Percentiles rank a stretch among this genome's conserved stretches.
Conservation (phyloP, 2,329 filamentous ascomycete species). For the Aspergillus jensenii region DNA sequence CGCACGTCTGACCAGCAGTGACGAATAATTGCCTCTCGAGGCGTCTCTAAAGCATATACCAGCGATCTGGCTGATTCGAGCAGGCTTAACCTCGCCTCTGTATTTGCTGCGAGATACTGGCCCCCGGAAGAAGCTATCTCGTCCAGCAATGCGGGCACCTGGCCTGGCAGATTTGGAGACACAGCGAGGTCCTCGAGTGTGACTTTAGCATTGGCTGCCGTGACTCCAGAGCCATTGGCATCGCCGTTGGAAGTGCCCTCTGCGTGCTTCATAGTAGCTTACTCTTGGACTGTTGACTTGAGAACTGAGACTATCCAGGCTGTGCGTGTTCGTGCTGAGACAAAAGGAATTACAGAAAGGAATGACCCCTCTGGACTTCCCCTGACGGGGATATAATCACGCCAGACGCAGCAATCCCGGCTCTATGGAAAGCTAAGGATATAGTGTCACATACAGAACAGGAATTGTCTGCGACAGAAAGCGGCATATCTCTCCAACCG, state of each 20-base stretch:
- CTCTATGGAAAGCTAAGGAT: no score
- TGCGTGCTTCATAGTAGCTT: neutral
- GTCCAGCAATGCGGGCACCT: conserved; percentile 8
- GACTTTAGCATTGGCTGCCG: neutral
- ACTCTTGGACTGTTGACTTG: no score
- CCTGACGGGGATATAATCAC: no score
- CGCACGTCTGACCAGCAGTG: conserved; percentile 47
- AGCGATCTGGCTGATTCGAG: conserved; percentile 18
- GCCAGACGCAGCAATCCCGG: no score
- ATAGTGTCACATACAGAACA: no score
- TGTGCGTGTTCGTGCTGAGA: no score
- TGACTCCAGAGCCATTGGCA: neutral
- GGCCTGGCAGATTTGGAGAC: neutral
- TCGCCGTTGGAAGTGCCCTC: neutral
- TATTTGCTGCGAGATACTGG: neutral
- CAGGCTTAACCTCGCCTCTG: conserved; percentile 10
- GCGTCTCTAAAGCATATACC: conserved; percentile 41
- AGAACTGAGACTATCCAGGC: no score
- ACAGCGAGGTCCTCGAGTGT: neutral
- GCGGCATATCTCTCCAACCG: no score
- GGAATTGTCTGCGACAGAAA: no score
- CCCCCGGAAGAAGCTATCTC: conserved; percentile 8
- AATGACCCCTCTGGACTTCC: no score
- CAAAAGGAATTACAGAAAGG: no score
- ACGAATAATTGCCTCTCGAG: conserved; percentile 50